Evolutionary conservation across 768 basidiomycete species (phyloP).

Genomic region (Pleurotus platypus): DNA sequence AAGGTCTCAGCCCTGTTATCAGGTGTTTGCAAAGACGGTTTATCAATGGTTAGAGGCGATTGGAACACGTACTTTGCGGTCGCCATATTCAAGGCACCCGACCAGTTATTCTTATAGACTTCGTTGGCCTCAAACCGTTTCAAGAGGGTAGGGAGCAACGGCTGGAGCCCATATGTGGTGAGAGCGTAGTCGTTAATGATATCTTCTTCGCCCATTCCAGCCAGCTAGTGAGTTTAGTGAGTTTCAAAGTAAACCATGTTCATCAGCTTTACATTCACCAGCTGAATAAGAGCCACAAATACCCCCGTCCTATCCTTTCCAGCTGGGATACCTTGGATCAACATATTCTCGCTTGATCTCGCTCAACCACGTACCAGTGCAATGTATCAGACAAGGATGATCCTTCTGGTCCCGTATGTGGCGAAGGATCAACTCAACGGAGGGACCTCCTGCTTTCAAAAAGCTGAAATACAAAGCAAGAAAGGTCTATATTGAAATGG

Average conservation of each 20-base stretch:
- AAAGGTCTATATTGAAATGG: constrained; percentile 21
- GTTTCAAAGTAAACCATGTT: background rate
- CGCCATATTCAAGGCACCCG: constrained; percentile 30
- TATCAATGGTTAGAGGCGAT: background rate
- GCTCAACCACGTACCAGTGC: constrained; percentile 30
- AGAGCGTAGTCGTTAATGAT: constrained; percentile 38
- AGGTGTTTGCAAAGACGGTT: background rate
- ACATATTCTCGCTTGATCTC: too few relatives aligned
- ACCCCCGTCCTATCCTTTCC: constrained; percentile 44
- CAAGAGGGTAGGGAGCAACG: constrained; percentile 24
- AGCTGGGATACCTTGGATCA: constrained; percentile 18
- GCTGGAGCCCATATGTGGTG: constrained; percentile 33
- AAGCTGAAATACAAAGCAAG: constrained; percentile 24
- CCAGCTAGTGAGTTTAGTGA: constrained; percentile 22
- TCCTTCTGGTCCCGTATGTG: constrained; percentile 34
- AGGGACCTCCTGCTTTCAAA: constrained; percentile 25
- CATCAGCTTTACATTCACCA: constrained; percentile 3
- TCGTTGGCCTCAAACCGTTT: constrained; percentile 26
- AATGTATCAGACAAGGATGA: constrained; percentile 37
- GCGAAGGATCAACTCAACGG: constrained; percentile 29
- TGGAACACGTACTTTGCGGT: constrained; percentile 25
- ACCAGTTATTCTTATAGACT: constrained; percentile 28
- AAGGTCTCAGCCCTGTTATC: constrained; percentile 31
- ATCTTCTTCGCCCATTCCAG: constrained; percentile 34
- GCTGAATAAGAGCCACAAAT: constrained; percentile 30